Evolutionary conservation across 2,329 filamentous ascomycete species (phyloP), one percentile per base, ranked within the genome.

Genomic region (Apiospora sp.): DNA sequence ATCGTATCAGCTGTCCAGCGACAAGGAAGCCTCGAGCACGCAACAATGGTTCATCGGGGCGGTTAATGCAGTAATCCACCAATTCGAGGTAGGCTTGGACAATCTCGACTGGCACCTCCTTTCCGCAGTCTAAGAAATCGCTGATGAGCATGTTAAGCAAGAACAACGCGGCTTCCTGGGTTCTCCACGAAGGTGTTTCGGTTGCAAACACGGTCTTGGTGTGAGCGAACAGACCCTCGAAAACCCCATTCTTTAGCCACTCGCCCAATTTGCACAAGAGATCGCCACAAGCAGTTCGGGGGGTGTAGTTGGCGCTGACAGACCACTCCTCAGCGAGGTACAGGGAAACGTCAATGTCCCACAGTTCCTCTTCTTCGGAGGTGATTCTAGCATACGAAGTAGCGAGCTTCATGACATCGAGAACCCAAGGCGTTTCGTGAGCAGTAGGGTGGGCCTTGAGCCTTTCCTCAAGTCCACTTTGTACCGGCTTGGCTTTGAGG

Each of bases 271-370:
- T 98, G 83, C 98, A 95, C 41, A 98, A 88, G 68, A 99, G 86
- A 81, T 98, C 96, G 68, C 95, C 95, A 75, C 94, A 96, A 54
- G 96, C 96, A 24, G 94, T 97, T 76, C 96, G 91, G 19, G 96
- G 94, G 0, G 96, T 98, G 84, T 98, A 99, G 82, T 98, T 98
- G 44, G 95, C 94, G 16, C 95, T 98, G 24, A 98, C 93, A 2
- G 95, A 96, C 1, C 94, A 96, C 84, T 98, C 96, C 82, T 99
- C 96, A 0, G 95, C 96, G 67, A 99, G 87, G 83, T 97, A 99
- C 2, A 99, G 89, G 73, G 97, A 98, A 76, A 97, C 93, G 82
- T 99, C 96, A 75, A 98, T 94, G 77, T 98, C 94, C 96, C 96
- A 99, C 13, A 99, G 84, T 10, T 94, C 94, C 83, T 98, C 94